Base-by-base conservation (phyloP, 768 basidiomycete genomes). In the Boletellus ananas region DNA sequence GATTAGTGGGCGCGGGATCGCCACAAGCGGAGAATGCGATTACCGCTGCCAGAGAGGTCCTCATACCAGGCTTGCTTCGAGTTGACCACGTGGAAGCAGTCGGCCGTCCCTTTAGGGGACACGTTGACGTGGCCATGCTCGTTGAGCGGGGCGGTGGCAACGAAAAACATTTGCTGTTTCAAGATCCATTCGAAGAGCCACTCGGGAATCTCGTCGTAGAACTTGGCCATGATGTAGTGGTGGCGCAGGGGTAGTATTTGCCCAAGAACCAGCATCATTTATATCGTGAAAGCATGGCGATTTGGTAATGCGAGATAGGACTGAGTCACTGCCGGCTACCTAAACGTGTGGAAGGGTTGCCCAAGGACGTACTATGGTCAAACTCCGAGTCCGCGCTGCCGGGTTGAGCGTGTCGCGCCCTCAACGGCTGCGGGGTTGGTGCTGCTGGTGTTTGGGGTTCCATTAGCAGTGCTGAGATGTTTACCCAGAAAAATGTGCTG, bases 151-250 rank as follows among this genome's bases (percentile, higher is more conserved):
- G 84, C 82, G 2, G 82, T 78, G 0, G 83, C 84, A 5, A 87
- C 84, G 78, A 82, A 87, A 63, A 87, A 88, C 50, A 85, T 68
- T 37, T 83, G 72, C 65, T 88, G 86, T 52, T 79, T 72, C 38
- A 68, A 55, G 17, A 87, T 77, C 84, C 84, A 87, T 49, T 72
- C 66, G 35, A 78, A 59, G 31, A 81, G 66, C 48, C 73, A 69
- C 4, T 73, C 68, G 0, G 84, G 80, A n/a, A 87, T 81, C 29
- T 78, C 72, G 51, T 83, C 74, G 58, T 76, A 78, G 59, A 76
- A 81, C 51, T 80, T 70, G 23, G 72, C 83, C 83, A 85, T 87
- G 45, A 31, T 50, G 34, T 8, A 12, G 43, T 14, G 18, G 17
- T 18, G 33, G 33, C 18, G 33, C 34, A 44, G 20, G 39, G 21